These are phyloP conservation scores for Flaveria floridana DNA, from an alignment of 140 eudicot species.

Conservation along the genomic window DNA sequence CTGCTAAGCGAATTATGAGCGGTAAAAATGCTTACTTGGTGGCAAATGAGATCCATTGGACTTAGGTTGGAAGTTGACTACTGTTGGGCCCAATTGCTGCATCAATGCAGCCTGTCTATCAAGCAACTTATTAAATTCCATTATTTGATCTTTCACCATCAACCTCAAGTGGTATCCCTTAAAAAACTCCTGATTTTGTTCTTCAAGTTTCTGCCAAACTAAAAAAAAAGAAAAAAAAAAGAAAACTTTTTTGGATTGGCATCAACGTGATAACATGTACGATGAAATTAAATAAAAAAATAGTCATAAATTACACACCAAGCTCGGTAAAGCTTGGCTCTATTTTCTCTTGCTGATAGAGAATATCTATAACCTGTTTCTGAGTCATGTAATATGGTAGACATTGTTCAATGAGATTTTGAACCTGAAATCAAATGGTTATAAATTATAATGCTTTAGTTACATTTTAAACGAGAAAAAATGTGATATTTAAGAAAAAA, in stretches of 20 bases:
- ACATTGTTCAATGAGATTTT: slow-evolving; percentile 80
- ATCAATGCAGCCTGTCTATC: slow-evolving; percentile 66
- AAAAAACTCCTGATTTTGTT: slow-evolving; percentile 80
- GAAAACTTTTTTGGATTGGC: neutral
- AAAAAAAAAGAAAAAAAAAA: slow-evolving; percentile 1
- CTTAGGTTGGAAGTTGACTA: slow-evolving; percentile 48
- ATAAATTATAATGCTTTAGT: neutral
- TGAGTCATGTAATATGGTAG: slow-evolving; percentile 76
- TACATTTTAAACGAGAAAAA: neutral
- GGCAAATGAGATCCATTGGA: slow-evolving; percentile 63
- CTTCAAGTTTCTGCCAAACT: slow-evolving; percentile 92
- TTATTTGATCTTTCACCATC: slow-evolving; percentile 79
- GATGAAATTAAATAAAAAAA: neutral
- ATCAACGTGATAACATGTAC: neutral
- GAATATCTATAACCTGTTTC: slow-evolving; percentile 59
- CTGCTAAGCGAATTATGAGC: neutral
- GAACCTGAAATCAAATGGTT: slow-evolving; percentile 50
- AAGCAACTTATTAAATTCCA: slow-evolving; percentile 71
- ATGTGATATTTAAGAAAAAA: neutral
- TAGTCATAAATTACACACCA: slow-evolving; percentile 41
- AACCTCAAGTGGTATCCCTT: slow-evolving; percentile 67
- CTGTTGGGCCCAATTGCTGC: slow-evolving; percentile 53
- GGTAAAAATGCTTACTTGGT: slow-evolving; percentile 51
- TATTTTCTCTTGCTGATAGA: slow-evolving; percentile 56
- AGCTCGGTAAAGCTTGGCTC: slow-evolving; percentile 76